Evolutionary conservation across 352 stramenopile genomes (phyloP).

Genomic region (Globisporangium recalcitrans): DNA sequence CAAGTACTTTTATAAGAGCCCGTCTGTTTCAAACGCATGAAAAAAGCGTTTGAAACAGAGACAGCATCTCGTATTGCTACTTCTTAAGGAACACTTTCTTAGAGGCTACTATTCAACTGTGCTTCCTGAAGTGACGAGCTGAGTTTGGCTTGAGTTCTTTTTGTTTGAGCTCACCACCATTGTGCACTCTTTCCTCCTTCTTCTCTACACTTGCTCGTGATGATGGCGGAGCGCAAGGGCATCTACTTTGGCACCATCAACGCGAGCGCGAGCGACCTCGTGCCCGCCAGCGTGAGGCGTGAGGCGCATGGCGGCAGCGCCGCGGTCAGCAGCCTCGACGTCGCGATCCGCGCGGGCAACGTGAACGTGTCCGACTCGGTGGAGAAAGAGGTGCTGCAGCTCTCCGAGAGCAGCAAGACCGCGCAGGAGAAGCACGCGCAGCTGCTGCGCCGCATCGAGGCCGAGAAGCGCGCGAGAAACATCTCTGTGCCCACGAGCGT

Average conservation of each 20-base stretch:
- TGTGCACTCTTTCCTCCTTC: no score
- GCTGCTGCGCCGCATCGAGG: slow-evolving; percentile 84
- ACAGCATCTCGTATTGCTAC: no score
- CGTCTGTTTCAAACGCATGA: no score
- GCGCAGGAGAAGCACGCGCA: slow-evolving; percentile 88
- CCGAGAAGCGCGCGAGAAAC: slow-evolving; percentile 85
- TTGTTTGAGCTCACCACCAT: no score
- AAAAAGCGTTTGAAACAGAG: no score
- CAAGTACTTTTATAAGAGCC: no score
- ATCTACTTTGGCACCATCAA: slow-evolving; percentile 83
- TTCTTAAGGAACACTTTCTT: no score
- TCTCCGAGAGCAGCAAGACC: slow-evolving; percentile 75
- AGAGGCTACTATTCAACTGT: no score
- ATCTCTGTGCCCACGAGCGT: slow-evolving; percentile 92
- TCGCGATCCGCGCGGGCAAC: slow-evolving; percentile 71
- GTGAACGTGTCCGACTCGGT: slow-evolving; percentile 73
- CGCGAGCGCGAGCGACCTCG: slow-evolving; percentile 26
- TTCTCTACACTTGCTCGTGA: slow-evolving; percentile 13
- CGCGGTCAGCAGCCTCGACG: slow-evolving; percentile 40
- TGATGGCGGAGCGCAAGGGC: slow-evolving; percentile 65
- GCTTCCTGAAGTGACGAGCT: no score
- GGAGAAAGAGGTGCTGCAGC: slow-evolving; percentile 78
- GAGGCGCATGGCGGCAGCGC: slow-evolving; percentile 5
- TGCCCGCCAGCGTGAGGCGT: slow-evolving; percentile 37
- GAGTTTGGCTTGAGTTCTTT: no score